Evolutionary conservation across 352 stramenopile species (phyloP).

Genomic region (Phytophthora quininea): DNA sequence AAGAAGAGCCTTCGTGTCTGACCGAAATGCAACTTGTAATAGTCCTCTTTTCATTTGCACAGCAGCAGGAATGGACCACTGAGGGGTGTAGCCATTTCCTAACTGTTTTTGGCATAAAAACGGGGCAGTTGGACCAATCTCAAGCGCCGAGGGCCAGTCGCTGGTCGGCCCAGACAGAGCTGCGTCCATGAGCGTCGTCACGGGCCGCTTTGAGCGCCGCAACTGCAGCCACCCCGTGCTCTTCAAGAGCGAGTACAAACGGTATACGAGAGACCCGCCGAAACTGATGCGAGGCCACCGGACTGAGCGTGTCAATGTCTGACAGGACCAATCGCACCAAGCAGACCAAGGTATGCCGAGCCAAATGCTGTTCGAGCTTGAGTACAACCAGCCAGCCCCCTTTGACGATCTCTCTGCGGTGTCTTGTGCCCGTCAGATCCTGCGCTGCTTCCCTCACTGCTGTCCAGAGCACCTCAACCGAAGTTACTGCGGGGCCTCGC

Average conservation of each 20-base stretch:
- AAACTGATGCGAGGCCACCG: background rate
- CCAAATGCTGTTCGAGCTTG: background rate
- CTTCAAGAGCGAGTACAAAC: conserved; percentile 57
- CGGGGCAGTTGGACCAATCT: too few relatives aligned
- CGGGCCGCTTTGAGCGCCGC: conserved; percentile 41
- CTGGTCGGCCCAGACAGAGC: background rate
- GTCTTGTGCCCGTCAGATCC: conserved; percentile 38
- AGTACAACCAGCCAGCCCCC: background rate
- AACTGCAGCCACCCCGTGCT: conserved; percentile 41
- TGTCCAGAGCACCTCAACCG: conserved; percentile 67
- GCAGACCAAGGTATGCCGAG: conserved; percentile 37
- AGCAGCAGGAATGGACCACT: too few relatives aligned
- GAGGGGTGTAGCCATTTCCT: too few relatives aligned
- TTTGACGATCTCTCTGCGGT: conserved; percentile 4
- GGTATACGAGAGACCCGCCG: conserved; percentile 21
- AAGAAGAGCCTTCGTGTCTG: too few relatives aligned
- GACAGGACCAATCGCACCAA: conserved; percentile 59
- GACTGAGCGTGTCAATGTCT: background rate
- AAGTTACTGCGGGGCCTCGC: conserved; percentile 69
- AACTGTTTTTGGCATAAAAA: too few relatives aligned
- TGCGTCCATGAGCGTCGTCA: conserved; percentile 18
- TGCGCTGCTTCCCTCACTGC: conserved; percentile 78
- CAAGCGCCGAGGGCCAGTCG: too few relatives aligned
- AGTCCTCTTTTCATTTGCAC: too few relatives aligned
- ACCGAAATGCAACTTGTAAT: too few relatives aligned